Conservation (phyloP, 2,329 filamentous ascomycete genomes). For the Cladosporium sp. region DNA sequence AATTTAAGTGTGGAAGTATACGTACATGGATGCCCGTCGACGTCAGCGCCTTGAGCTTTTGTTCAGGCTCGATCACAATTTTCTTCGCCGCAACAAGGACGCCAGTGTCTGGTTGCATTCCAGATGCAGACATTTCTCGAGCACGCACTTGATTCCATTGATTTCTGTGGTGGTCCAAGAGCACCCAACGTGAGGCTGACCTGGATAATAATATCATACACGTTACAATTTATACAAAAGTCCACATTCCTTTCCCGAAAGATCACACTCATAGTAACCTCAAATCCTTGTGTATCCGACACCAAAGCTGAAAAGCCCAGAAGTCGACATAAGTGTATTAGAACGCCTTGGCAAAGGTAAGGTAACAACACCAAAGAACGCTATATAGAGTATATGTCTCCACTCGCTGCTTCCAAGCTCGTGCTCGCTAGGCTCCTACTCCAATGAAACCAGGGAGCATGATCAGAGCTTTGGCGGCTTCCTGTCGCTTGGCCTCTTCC, state of each 20-base stretch:
- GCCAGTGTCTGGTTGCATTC: no score
- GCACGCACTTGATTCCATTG: neutral
- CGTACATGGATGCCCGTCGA: no score
- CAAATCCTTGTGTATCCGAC: neutral
- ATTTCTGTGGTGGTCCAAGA: neutral
- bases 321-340: neutral
- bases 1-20: no score
- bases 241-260: neutral
- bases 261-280: no score
- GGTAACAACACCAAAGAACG: neutral
- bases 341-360: neutral
- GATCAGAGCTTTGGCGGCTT: conserved; percentile 35
- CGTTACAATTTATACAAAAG: conserved; percentile 2
- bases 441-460: conserved; percentile 26
- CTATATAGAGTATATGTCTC: conserved; percentile 1
- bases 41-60: no score
- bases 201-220: conserved; percentile 8
- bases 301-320: neutral
- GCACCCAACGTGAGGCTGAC: neutral
- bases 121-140: neutral
- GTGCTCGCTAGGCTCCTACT: conserved; percentile 3
- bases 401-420: neutral
- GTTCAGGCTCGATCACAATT: no score
- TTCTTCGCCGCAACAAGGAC: no score
- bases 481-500: conserved; percentile 36